A percentile compares a stretch with the other conserved stretches of the same genome.
Conservation (phyloP, 2,329 filamentous ascomycete species). For the Phaeoacremonium minimum region DNA sequence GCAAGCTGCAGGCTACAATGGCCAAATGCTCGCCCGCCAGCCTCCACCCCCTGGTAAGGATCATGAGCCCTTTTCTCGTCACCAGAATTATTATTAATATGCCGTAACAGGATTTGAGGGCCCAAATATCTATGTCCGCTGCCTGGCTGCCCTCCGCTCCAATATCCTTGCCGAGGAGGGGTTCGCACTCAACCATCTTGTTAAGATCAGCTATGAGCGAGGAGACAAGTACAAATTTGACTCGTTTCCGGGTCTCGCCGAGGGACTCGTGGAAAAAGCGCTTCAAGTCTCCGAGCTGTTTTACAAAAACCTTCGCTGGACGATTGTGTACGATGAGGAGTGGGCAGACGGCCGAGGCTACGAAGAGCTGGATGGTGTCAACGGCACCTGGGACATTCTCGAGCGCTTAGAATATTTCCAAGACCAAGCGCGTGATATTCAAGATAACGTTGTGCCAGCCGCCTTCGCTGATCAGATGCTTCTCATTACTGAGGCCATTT, state of each 20-base stretch:
- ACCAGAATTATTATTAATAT: slow-evolving; percentile 9
- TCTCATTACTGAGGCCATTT: slow-evolving; percentile 76
- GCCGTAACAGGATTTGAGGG: slow-evolving; percentile 59
- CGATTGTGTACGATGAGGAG: slow-evolving; percentile 60
- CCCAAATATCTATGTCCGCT: slow-evolving; percentile 88
- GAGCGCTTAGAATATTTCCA: slow-evolving; percentile 66
- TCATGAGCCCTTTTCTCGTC: slow-evolving; percentile 36
- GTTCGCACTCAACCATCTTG: slow-evolving; percentile 89
- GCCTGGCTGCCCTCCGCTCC: slow-evolving; percentile 78
- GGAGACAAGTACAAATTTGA: slow-evolving; percentile 96
- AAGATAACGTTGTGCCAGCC: slow-evolving; percentile 68
- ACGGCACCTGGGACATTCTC: slow-evolving; percentile 70
- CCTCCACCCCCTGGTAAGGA: slow-evolving; percentile 1
- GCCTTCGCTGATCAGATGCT: slow-evolving; percentile 68
- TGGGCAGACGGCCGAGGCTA: slow-evolving; percentile 51
- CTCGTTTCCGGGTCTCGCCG: slow-evolving; percentile 81
- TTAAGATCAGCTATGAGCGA: slow-evolving; percentile 91
- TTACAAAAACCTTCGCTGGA: slow-evolving; percentile 80
- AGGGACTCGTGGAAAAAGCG: slow-evolving; percentile 81
- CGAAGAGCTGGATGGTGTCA: slow-evolving; percentile 44
- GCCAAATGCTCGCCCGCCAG: slow-evolving; percentile 11
- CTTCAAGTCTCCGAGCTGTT: slow-evolving; percentile 75
- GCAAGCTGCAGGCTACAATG: slow-evolving; percentile 31
- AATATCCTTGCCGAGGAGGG: slow-evolving; percentile 76
- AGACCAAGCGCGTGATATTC: slow-evolving; percentile 54